A percentile compares a stretch with the other conserved stretches of the same genome.
Evolutionary conservation across 768 basidiomycete species (phyloP).

Genomic region (Arthromyces matolae): DNA sequence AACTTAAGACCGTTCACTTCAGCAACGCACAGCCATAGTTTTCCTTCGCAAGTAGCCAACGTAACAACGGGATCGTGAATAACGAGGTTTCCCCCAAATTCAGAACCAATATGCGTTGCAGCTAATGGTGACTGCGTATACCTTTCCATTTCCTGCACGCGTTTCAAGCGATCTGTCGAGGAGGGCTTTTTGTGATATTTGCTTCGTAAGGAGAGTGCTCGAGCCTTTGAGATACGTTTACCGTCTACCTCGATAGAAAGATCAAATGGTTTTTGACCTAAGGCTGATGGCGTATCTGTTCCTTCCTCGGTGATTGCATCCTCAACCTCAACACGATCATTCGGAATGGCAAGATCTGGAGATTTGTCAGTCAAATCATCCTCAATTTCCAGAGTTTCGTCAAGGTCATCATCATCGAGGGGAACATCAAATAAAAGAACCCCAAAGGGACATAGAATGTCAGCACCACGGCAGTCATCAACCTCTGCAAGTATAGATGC

Average conservation of each 20-base stretch:
- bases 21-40: background rate
- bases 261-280: background rate
- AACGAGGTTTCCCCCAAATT: background rate
- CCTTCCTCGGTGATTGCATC: slow-evolving; percentile 1
- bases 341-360: background rate
- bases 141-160: background rate
- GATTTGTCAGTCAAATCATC: too few relatives aligned
- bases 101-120: background rate
- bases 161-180: slow-evolving; percentile 5
- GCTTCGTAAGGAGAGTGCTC: background rate
- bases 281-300: background rate
- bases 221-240: background rate
- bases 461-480: background rate
- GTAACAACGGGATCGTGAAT: background rate
- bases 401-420: slow-evolving; percentile 5
- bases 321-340: background rate
- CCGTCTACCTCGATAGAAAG: background rate
- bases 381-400: background rate
- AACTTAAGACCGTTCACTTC: background rate
- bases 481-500: background rate
- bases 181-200: background rate
- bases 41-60: background rate
- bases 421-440: slow-evolving; percentile 1
- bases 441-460: slow-evolving; percentile 16
- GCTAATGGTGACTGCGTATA: background rate